Base-by-base conservation (phyloP, 2,329 filamentous ascomycete species). In the Onygena corvina region DNA sequence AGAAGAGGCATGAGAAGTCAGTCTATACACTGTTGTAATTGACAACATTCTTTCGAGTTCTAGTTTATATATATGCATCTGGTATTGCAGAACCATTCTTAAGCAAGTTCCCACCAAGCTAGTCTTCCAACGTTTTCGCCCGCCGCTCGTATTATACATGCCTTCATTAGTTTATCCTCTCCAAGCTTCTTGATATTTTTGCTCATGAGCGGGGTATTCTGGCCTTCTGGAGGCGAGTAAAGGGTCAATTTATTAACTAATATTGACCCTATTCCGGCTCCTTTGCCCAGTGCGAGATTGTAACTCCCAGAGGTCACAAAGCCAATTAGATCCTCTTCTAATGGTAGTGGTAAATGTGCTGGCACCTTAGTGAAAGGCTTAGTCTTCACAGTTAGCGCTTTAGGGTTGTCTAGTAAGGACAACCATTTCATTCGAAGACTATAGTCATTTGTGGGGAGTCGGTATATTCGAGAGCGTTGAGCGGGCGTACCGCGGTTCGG, bases 271-370 rank as follows among this genome's bases (percentile, higher is more conserved):
- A 96, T 73, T 0, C 81, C 90, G 12, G 80, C 80, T 0, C 83
- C 85, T 56, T 75, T 77, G 0, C 90, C 92, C 55, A 84, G 79
- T 1, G 79, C 77, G 1, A 96, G 75, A 59, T 83, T 88, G 63
- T 83, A 94, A 46, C 85, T 83, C 0, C 90, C 92, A 1, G 83
- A 84, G 1, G 88, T 95, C 20, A 95, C 81, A 62, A 94, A 98
- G 0, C 92, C 92, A 46, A 96, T 77, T 9, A 96, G 72, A 62
- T 95, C 85, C 18, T 76, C 72, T 53, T 80, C 80, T 7, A 74
- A 72, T 0, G 90, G 90, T n/a, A 88, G 79, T 0, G 80, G 65
- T 3, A 69, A 61, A 61, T 66, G 46, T 57, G 61, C 49, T 61
- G 62, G 52, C 16, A 18, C 18, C 20, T 47, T 25, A 25, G 7